Evolutionary conservation across 2,329 filamentous ascomycete species (phyloP).

Genomic region (Didymella pomorum): DNA sequence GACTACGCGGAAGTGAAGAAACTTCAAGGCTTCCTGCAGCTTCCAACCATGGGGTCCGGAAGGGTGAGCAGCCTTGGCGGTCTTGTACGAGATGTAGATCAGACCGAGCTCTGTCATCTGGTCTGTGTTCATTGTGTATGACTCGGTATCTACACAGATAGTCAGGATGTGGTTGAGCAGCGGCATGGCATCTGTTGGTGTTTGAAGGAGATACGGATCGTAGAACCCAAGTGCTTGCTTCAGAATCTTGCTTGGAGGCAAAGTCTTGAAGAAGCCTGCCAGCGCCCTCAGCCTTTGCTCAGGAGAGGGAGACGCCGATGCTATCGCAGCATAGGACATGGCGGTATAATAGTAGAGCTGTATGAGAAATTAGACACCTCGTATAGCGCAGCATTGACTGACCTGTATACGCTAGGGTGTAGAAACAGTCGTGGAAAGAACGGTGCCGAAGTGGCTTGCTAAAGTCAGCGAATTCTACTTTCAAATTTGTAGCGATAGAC

Average conservation of each 20-base stretch:
- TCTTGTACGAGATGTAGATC: constrained; percentile 16
- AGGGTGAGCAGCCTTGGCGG: background rate
- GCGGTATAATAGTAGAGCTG: background rate
- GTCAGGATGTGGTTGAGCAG: constrained; percentile 27
- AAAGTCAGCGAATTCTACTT: background rate
- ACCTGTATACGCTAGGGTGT: background rate
- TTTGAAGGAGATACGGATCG: background rate
- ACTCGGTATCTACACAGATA: constrained; percentile 37
- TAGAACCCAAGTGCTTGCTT: background rate
- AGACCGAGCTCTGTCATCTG: constrained; percentile 38
- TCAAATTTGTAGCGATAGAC: background rate
- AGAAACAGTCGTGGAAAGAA: background rate
- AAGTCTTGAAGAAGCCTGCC: background rate
- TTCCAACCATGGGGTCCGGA: constrained; percentile 28
- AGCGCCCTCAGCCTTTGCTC: constrained; percentile 1
- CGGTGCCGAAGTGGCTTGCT: background rate
- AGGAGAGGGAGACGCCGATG: background rate
- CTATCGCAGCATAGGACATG: background rate
- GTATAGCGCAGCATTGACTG: background rate
- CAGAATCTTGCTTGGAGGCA: background rate
- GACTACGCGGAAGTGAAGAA: constrained; percentile 33
- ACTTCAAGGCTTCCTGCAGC: constrained; percentile 29
- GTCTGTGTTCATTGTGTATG: constrained; percentile 30
- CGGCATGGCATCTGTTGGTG: background rate
- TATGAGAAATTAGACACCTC: background rate